Conservation (phyloP, 768 basidiomycete genomes). For the Cystobasidium onofrii region DNA sequence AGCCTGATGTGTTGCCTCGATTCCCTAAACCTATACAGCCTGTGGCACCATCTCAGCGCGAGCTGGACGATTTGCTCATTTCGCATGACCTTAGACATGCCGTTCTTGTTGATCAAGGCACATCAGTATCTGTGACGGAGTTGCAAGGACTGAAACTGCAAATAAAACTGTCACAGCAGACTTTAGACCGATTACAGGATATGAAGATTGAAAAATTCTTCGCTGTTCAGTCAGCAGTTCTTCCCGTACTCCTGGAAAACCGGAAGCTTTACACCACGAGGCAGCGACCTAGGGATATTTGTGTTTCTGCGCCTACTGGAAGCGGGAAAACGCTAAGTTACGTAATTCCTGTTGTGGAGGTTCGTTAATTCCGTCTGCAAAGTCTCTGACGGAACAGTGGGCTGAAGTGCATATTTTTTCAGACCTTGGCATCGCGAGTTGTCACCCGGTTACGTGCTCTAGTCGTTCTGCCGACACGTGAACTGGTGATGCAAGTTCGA, state of each 20-base stretch:
- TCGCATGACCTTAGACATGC: constrained; percentile 45
- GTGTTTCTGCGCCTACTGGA: constrained; percentile 93
- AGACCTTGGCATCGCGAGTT: constrained; percentile 65
- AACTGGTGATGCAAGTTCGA: constrained; percentile 80
- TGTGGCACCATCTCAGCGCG: constrained; percentile 41
- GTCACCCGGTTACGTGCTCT: constrained; percentile 80
- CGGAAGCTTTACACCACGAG: constrained; percentile 46
- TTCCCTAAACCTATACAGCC: constrained; percentile 44
- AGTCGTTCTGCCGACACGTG: constrained; percentile 83
- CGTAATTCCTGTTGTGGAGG: constrained; percentile 83
- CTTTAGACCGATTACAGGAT: constrained; percentile 60
- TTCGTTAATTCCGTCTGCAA: constrained; percentile 44
- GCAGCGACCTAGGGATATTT: constrained; percentile 64
- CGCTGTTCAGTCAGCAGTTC: constrained; percentile 70
- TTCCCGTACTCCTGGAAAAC: constrained; percentile 66
- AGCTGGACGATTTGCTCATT: constrained; percentile 44
- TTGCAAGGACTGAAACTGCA: constrained; percentile 10
- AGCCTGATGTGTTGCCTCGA: constrained; percentile 38
- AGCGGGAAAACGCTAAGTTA: constrained; percentile 98
- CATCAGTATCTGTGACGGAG: constrained; percentile 28
- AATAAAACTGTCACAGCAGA: constrained; percentile 54
- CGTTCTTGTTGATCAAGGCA: constrained; percentile 42
- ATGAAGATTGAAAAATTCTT: constrained; percentile 1
- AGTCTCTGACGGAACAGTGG: too few species aligned
- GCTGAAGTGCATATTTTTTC: too few species aligned